phyloP scores from a whole-genome alignment of 2,329 filamentous ascomycete genomes.

The Aspergillus luchuensis region DNA sequence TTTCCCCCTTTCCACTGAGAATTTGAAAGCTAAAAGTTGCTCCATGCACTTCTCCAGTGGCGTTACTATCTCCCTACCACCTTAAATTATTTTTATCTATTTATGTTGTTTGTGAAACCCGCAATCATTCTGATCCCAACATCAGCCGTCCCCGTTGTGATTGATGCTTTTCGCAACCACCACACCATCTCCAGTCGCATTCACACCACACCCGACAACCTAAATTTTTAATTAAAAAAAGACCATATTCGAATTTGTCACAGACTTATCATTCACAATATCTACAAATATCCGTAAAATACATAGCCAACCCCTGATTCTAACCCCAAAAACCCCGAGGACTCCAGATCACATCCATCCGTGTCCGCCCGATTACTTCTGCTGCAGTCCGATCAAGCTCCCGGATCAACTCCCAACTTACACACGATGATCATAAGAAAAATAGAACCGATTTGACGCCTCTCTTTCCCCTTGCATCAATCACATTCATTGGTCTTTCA shows the following conservation, averaged over 20 bases:
- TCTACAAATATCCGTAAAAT: background rate
- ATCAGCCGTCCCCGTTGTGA: background rate
- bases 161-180: constrained; percentile 7
- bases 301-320: background rate
- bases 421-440: constrained; percentile 3
- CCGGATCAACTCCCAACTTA: constrained; percentile 19
- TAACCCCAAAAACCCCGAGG: background rate
- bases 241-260: background rate
- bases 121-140: background rate
- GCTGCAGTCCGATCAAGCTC: constrained; percentile 24
- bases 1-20: background rate
- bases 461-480: background rate
- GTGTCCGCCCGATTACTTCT: constrained; percentile 5
- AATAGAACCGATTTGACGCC: background rate
- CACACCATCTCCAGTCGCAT: background rate
- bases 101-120: background rate
- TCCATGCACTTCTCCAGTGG: background rate
- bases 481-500: background rate
- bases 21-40: background rate
- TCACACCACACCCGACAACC: background rate
- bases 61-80: background rate
- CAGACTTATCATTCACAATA: background rate
- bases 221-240: no score
- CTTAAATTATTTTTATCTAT: background rate
- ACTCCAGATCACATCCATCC: background rate